Evolutionary conservation across 106 monocot species (phyloP).

Genomic region (Acorus calamus): DNA sequence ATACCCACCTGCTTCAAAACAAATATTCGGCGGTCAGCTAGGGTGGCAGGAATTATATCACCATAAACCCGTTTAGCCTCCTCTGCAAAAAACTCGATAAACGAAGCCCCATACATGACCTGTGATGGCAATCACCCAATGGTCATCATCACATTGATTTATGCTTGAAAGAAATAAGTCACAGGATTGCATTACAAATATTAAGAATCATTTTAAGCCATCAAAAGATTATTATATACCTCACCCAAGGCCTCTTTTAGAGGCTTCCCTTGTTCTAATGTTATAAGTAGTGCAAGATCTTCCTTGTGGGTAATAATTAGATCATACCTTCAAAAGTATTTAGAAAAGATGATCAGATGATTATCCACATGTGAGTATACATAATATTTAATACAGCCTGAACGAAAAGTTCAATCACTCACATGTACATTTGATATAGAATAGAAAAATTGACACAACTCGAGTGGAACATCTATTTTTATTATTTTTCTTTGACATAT

Average conservation of each 20-base stretch:
- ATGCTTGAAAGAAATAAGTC: constrained; percentile 1
- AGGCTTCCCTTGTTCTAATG: constrained; percentile 92
- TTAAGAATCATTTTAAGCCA: too few relatives aligned
- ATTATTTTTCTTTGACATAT: too few relatives aligned
- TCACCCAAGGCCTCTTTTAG: constrained; percentile 79
- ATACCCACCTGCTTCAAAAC: constrained; percentile 69
- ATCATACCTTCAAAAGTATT: constrained; percentile 63
- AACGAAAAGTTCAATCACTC: too few relatives aligned
- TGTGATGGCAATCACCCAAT: constrained; percentile 16
- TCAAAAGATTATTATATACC: constrained; percentile 29
- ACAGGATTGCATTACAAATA: too few relatives aligned
- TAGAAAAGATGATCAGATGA: background rate
- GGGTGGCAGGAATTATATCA: constrained; percentile 74
- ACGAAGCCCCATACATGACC: constrained; percentile 79
- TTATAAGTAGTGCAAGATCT: constrained; percentile 80
- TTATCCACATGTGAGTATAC: too few relatives aligned
- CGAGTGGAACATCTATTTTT: too few relatives aligned
- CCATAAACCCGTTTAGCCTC: constrained; percentile 90
- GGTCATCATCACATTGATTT: background rate
- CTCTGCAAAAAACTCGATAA: constrained; percentile 82
- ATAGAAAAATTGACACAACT: too few relatives aligned
- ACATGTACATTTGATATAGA: too few relatives aligned
- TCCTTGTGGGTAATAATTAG: constrained; percentile 78
- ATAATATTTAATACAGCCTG: too few relatives aligned
- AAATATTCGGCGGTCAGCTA: constrained; percentile 64